These are phyloP conservation scores for Xylaria acuta DNA, from an alignment of 495 filamentous ascomycete species.

Conservation along the genomic window DNA sequence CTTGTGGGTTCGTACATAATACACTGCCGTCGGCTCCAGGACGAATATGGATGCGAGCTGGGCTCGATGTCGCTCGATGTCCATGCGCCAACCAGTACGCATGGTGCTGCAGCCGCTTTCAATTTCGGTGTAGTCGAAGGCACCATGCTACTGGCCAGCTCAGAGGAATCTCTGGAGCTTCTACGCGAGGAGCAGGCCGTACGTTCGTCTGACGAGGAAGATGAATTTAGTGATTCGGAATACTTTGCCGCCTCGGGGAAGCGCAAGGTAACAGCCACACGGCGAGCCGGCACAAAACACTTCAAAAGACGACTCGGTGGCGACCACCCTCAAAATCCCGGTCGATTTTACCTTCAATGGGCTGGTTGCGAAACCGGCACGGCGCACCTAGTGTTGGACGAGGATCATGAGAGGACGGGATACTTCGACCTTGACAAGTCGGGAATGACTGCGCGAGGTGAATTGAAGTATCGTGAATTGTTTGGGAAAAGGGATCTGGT, in stretches of 20 bases:
- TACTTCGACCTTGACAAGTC: conserved; percentile 32
- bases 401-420: conserved; percentile 26
- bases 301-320: conserved; percentile 2
- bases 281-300: background rate
- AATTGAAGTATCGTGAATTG: background rate
- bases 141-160: conserved; percentile 26
- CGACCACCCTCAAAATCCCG: conserved; percentile 12
- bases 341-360: conserved; percentile 32
- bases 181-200: conserved; percentile 26
- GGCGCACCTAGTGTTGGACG: conserved; percentile 6
- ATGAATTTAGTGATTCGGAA: background rate
- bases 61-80: conserved; percentile 26
- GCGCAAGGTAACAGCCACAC: background rate
- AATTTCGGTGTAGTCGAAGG: conserved; percentile 25
- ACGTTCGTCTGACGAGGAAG: conserved; percentile 7
- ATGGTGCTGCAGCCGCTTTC: conserved; percentile 29
- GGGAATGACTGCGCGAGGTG: conserved; percentile 5
- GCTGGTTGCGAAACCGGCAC: conserved; percentile 6
- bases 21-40: background rate
- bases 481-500: background rate
- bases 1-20: conserved; percentile 14
- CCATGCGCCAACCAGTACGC: conserved; percentile 23
- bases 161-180: conserved; percentile 20
- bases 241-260: background rate
- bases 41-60: conserved; percentile 1